Conservation (phyloP, 768 basidiomycete genomes). For the Collybia mongolica region DNA sequence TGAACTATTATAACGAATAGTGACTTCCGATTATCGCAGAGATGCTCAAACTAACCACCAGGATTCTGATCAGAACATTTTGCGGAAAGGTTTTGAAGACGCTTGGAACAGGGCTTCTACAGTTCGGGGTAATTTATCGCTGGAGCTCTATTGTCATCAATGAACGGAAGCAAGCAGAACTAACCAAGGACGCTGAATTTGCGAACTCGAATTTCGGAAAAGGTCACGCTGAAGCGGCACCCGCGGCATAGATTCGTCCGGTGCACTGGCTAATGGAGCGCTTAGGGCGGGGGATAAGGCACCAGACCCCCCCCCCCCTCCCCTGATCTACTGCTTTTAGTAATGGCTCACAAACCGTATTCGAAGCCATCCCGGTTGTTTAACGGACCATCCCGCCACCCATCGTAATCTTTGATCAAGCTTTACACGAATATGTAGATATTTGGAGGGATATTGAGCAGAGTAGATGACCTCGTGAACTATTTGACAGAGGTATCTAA, state of each 20-base stretch:
- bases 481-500: slow-evolving; percentile 6
- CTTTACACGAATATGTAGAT: slow-evolving; percentile 4
- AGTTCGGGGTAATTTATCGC: slow-evolving; percentile 45
- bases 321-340: slow-evolving; percentile 16
- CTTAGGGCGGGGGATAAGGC: slow-evolving; percentile 44
- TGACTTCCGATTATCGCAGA: slow-evolving; percentile 44
- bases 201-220: slow-evolving; percentile 14
- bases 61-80: slow-evolving; percentile 22
- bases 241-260: slow-evolving; percentile 19
- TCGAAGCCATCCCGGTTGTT: slow-evolving; percentile 16
- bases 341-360: slow-evolving; percentile 4
- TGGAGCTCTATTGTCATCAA: slow-evolving; percentile 42
- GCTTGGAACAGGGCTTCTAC: slow-evolving; percentile 20
- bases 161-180: slow-evolving; percentile 7
- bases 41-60: slow-evolving; percentile 41
- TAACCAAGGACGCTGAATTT: slow-evolving; percentile 10
- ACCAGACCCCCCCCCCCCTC: too few relatives aligned
- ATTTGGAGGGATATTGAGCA: slow-evolving; percentile 17
- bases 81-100: neutral
- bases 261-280: slow-evolving; percentile 15
- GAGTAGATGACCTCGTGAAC: slow-evolving; percentile 5
- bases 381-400: slow-evolving; percentile 25
- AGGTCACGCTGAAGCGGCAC: slow-evolving; percentile 1
- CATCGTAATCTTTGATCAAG: slow-evolving; percentile 30
- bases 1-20: slow-evolving; percentile 41